Conservation (phyloP, 352 stramenopile genomes). For the Pythium vanterpoolii region DNA sequence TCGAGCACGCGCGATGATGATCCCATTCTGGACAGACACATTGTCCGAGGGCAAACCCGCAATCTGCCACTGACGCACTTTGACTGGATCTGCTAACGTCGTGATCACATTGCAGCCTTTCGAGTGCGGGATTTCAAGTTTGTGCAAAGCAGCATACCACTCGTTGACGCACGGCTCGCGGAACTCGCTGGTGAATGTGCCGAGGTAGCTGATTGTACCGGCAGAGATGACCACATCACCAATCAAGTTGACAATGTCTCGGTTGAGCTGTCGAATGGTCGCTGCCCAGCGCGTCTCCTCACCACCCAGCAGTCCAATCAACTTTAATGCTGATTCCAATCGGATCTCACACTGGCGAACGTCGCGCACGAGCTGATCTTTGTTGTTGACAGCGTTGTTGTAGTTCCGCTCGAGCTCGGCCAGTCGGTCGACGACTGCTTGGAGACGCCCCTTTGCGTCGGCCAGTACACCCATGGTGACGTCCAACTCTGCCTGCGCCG, state of each 20-base stretch:
- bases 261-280: slow-evolving; percentile 77
- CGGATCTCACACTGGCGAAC: slow-evolving; percentile 83
- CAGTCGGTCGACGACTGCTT: slow-evolving; percentile 85
- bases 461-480: slow-evolving; percentile 84
- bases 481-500: slow-evolving; percentile 83
- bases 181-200: slow-evolving; percentile 93
- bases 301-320: slow-evolving; percentile 88
- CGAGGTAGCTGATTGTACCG: slow-evolving; percentile 91
- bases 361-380: slow-evolving; percentile 78
- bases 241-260: slow-evolving; percentile 86
- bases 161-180: slow-evolving; percentile 75
- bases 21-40: slow-evolving; percentile 91
- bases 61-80: slow-evolving; percentile 90
- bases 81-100: slow-evolving; percentile 89
- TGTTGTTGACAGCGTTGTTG: slow-evolving; percentile 84
- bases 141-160: slow-evolving; percentile 81
- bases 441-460: slow-evolving; percentile 78
- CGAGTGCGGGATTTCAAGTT: slow-evolving; percentile 78
- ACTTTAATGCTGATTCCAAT: slow-evolving; percentile 86
- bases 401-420: slow-evolving; percentile 89
- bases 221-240: slow-evolving; percentile 91
- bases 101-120: slow-evolving; percentile 82
- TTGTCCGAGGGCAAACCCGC: slow-evolving; percentile 89
- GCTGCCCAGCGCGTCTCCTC: slow-evolving; percentile 89
- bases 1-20: slow-evolving; percentile 89